phyloP scores from a whole-genome alignment of 352 stramenopile genomes.

The Globisporangium canariense region DNA sequence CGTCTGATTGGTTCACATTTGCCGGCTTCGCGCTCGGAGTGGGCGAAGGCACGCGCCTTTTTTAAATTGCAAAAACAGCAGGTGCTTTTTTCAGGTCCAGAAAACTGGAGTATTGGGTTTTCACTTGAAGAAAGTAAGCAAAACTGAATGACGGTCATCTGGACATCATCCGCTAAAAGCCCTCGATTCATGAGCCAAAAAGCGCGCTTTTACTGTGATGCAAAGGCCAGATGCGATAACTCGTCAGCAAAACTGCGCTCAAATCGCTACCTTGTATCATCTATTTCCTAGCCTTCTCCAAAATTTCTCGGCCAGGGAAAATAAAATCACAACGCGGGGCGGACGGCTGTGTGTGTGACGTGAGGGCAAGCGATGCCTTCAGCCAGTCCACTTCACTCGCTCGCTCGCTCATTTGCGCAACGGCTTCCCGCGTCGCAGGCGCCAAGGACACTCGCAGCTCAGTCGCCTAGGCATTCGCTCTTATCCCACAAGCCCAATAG shows the following conservation, averaged over 20 bases:
- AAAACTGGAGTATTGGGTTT: neutral
- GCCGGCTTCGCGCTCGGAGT: neutral
- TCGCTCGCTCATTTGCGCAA: constrained; percentile 7
- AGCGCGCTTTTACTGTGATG: neutral
- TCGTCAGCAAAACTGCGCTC: neutral
- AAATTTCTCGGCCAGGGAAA: neutral
- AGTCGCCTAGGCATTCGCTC: neutral
- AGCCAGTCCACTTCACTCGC: neutral
- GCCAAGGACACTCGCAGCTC: neutral
- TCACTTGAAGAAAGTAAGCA: neutral
- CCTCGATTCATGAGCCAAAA: neutral
- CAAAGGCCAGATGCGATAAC: neutral
- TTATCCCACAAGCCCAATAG: neutral
- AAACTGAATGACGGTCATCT: neutral
- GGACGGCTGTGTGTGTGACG: neutral
- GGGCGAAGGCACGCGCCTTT: constrained; percentile 1
- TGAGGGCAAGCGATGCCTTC: no score
- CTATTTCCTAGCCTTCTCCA: neutral
- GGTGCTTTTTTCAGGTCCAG: neutral
- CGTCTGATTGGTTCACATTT: neutral
- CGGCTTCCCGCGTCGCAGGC: neutral
- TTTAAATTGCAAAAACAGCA: neutral
- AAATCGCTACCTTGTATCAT: neutral
- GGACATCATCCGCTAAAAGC: neutral
- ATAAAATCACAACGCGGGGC: neutral